phyloP scores from a whole-genome alignment of 352 stramenopile species.

The Phytophthora hibernalis region DNA sequence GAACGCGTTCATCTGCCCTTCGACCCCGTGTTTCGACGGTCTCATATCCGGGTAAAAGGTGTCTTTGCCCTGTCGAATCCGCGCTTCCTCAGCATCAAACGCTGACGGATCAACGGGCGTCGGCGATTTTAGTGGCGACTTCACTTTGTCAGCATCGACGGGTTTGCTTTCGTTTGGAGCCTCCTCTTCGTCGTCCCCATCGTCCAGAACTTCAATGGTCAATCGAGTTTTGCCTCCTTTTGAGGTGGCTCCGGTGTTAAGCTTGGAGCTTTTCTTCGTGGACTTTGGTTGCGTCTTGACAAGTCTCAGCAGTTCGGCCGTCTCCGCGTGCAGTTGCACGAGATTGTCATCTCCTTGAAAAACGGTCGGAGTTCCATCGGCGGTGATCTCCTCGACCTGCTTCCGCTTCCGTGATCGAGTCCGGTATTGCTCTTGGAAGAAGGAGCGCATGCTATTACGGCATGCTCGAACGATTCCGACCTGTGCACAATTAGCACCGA shows the following conservation, averaged over 20 bases:
- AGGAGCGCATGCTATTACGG: constrained; percentile 43
- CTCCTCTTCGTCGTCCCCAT: constrained; percentile 40
- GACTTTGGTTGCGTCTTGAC: constrained; percentile 55
- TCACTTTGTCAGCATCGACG: neutral
- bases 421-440: constrained; percentile 45
- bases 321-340: constrained; percentile 70
- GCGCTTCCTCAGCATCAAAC: constrained; percentile 63
- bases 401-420: constrained; percentile 33
- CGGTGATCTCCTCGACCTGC: constrained; percentile 17
- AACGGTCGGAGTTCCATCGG: constrained; percentile 23
- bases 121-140: constrained; percentile 8
- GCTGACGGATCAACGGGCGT: constrained; percentile 48
- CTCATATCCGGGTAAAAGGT: constrained; percentile 69
- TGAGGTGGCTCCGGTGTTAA: constrained; percentile 6
- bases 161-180: constrained; percentile 4
- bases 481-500: constrained; percentile 30
- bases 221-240: constrained; percentile 46
- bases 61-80: constrained; percentile 59
- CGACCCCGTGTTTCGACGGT: constrained; percentile 58
- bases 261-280: constrained; percentile 31
- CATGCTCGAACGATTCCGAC: constrained; percentile 24
- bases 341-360: constrained; percentile 61
- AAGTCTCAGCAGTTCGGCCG: constrained; percentile 57
- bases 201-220: constrained; percentile 78
- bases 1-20: constrained; percentile 48